phyloP scores from a whole-genome alignment of 306 rosid species.

The Vigna unguiculata region DNA sequence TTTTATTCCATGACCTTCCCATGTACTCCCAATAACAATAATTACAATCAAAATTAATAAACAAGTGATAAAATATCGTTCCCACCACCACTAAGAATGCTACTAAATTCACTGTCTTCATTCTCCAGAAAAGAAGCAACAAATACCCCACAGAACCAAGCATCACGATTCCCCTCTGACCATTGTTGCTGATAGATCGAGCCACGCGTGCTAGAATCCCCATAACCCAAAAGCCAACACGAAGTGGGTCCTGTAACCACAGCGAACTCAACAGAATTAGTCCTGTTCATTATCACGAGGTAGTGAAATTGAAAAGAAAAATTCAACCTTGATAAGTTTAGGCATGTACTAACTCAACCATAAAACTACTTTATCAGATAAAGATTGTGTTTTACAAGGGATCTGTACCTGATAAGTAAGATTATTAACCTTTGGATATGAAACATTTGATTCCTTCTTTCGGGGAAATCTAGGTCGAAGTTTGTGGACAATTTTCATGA shows the following conservation, averaged over 20 bases:
- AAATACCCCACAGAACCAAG: constrained; percentile 26
- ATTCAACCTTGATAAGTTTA: not conserved
- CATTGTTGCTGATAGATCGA: constrained; percentile 10
- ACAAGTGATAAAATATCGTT: constrained; percentile 20
- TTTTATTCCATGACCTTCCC: constrained; percentile 41
- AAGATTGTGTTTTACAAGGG: too few relatives aligned
- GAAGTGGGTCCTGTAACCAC: constrained; percentile 41
- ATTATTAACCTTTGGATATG: constrained; percentile 6
- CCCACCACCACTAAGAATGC: constrained; percentile 24
- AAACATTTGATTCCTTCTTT: constrained; percentile 27
- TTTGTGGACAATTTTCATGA: constrained; percentile 47
- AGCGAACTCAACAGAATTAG: not conserved
- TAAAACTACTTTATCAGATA: too few relatives aligned
- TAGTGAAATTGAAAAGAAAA: not conserved
- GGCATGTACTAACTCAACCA: too few relatives aligned
- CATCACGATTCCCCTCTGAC: not conserved
- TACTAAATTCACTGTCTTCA: constrained; percentile 27
- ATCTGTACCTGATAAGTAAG: not conserved
- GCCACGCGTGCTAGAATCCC: constrained; percentile 39
- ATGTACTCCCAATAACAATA: constrained; percentile 26
- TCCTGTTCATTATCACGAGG: not conserved
- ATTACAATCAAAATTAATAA: constrained; percentile 29
- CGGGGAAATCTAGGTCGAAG: constrained; percentile 11
- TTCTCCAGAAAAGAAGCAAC: constrained; percentile 45
- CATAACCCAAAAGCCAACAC: constrained; percentile 36